Evolutionary conservation across 768 basidiomycete species (phyloP), one percentile per base, ranked within the genome.

Genomic region (Termitomyces sp.): DNA sequence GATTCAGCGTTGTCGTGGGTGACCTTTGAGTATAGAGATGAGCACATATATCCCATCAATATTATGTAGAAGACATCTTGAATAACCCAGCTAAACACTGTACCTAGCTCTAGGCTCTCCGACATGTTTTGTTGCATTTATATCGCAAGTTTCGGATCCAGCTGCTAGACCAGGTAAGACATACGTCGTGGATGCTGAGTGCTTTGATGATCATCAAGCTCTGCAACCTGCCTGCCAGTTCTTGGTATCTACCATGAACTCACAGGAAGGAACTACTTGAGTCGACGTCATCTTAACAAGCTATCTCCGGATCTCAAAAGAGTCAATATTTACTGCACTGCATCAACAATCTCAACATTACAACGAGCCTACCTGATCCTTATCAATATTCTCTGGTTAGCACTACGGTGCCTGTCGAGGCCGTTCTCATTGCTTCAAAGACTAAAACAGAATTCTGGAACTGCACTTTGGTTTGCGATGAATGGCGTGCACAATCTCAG

Each of bases 1-100:
- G 53, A 57, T 50, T 31, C 29, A 23, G 40, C 33, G 38, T 11
- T 23, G n/a, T 31, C 27, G 40, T 5, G 32, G 42, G n/a, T 35
- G 38, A 36, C 20, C 32, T 29, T 27, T 9, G 44, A 36, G 35
- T 47, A 51, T 46, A 49, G 53, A 33, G 47, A 45, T 46, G 40
- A 54, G 48, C 53, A 32, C 57, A 38, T 40, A n/a, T n/a, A n/a
- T n/a, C n/a, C n/a, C n/a, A n/a, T n/a, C 50, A 33, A 22, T 42
- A 31, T 46, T 58, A 54, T 51, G 32, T 58, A 58, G 49, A 58
- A 47, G 22, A 31, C 20, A 56, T 41, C 16, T 59, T 53, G 46
- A 40, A 39, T 43, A 38, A 47, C 40, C 15, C 46, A 36, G 50
- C 53, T 42, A 41, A 46, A 52, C 47, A 40, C 16, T 52, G 44